These are phyloP conservation scores for Zygosaccharomyces lentus DNA, from an alignment of 805 yeast species.

Conservation along the genomic window DNA sequence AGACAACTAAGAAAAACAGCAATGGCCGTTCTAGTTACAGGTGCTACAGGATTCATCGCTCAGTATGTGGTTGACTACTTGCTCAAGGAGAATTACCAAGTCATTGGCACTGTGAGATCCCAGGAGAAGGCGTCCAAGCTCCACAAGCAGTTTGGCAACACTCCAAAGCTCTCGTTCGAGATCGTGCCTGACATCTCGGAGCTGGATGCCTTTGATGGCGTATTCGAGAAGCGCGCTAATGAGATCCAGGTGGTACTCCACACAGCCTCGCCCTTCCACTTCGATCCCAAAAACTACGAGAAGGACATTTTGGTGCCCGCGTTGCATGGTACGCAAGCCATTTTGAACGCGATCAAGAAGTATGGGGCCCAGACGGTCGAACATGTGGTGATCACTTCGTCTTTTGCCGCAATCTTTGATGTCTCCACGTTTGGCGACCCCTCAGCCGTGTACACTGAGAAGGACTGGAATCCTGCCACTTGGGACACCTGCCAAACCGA, in stretches of 20 bases:
- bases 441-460: slow-evolving; percentile 31
- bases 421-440: slow-evolving; percentile 14
- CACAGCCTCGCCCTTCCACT: slow-evolving; percentile 47
- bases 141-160: slow-evolving; percentile 27
- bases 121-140: slow-evolving; percentile 41
- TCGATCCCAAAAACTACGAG: slow-evolving; percentile 39
- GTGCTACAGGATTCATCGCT: slow-evolving; percentile 51
- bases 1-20: not conserved
- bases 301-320: slow-evolving; percentile 53
- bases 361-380: slow-evolving; percentile 42
- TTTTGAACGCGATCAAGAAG: slow-evolving; percentile 43
- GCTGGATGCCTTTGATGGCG: slow-evolving; percentile 44
- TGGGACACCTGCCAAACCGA: slow-evolving; percentile 18
- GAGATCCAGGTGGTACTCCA: slow-evolving; percentile 44
- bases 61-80: slow-evolving; percentile 42
- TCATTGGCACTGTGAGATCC: slow-evolving; percentile 49
- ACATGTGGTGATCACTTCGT: slow-evolving; percentile 53
- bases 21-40: slow-evolving; percentile 42
- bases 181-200: slow-evolving; percentile 35
- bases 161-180: slow-evolving; percentile 24
- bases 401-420: slow-evolving; percentile 47
- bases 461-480: slow-evolving; percentile 37
- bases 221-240: slow-evolving; percentile 37
- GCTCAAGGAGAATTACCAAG: slow-evolving; percentile 39
- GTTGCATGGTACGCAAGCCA: slow-evolving; percentile 48